These are phyloP conservation scores for Globisporangium canariense DNA, from an alignment of 352 stramenopile species.

Conservation along the genomic window DNA sequence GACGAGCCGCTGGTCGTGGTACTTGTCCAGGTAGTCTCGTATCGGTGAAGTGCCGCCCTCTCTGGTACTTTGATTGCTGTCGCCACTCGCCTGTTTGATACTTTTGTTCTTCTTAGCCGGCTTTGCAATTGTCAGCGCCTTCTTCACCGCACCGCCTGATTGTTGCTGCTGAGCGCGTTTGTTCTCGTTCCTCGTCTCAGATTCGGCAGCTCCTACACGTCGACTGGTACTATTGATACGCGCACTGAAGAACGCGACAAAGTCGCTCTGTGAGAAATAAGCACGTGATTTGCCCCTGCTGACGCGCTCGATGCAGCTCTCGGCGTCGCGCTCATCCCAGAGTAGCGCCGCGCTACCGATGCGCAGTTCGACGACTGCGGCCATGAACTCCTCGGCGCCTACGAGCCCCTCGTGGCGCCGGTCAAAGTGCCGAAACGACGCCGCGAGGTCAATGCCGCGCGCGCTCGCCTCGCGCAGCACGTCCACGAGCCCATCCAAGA, in stretches of 20 bases:
- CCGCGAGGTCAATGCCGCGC: conserved; percentile 43
- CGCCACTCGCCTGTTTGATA: neutral
- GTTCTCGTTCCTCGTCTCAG: neutral
- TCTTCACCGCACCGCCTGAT: neutral
- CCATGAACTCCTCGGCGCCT: conserved; percentile 46
- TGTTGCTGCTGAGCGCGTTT: neutral
- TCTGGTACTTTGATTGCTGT: neutral
- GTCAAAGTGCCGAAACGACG: conserved; percentile 64
- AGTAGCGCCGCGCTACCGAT: conserved; percentile 15
- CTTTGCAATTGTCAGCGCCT: neutral
- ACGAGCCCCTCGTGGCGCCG: conserved; percentile 41
- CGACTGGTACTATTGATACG: neutral
- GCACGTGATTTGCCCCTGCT: conserved; percentile 33
- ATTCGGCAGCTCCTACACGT: neutral
- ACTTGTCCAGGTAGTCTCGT: conserved; percentile 13
- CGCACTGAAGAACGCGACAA: conserved; percentile 36
- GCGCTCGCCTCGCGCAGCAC: conserved; percentile 45
- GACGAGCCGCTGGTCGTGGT: conserved; percentile 1
- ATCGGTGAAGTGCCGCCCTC: neutral
- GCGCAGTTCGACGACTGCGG: conserved; percentile 43
- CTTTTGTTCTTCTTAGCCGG: neutral
- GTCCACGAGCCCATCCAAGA: conserved; percentile 38
- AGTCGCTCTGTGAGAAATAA: conserved; percentile 60
- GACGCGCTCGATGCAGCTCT: conserved; percentile 41
- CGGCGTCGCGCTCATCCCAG: conserved; percentile 43